Percentiles rank a stretch among this genome's conserved stretches.
These are phyloP conservation scores for Vitis labrusca DNA, from an alignment of 164 flowering plant genomes.

Conservation along the genomic window DNA sequence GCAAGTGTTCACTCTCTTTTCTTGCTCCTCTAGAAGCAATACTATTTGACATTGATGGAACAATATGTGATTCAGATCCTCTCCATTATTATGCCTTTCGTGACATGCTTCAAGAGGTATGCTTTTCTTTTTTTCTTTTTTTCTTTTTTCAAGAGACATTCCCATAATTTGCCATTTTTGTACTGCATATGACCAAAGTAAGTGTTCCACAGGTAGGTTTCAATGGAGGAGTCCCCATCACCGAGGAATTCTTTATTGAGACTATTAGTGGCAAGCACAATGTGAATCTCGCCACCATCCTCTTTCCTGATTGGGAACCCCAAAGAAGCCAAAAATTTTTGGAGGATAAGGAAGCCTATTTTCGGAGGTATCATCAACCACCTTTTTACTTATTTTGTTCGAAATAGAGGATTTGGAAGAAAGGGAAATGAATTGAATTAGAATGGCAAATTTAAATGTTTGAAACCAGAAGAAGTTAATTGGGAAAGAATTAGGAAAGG, in stretches of 20 bases:
- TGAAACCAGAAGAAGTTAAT: too few relatives aligned
- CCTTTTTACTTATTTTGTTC: background rate
- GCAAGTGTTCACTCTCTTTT: slow-evolving; percentile 27
- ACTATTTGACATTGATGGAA: slow-evolving; percentile 82
- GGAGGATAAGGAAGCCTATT: slow-evolving; percentile 71
- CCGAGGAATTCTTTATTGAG: slow-evolving; percentile 54
- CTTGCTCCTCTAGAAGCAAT: slow-evolving; percentile 68
- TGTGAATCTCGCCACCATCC: slow-evolving; percentile 41
- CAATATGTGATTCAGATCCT: slow-evolving; percentile 82
- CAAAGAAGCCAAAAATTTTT: slow-evolving; percentile 41
- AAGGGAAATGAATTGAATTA: background rate
- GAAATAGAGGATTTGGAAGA: background rate
- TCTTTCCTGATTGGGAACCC: slow-evolving; percentile 65
- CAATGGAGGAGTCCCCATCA: slow-evolving; percentile 72
- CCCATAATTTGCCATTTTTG: too few relatives aligned
- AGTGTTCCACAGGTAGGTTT: slow-evolving; percentile 50
- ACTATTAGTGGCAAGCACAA: slow-evolving; percentile 64
- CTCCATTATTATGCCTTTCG: slow-evolving; percentile 59
- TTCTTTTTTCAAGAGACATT: background rate
- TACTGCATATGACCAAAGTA: background rate
- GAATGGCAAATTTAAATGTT: too few relatives aligned
- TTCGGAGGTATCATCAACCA: slow-evolving; percentile 43
- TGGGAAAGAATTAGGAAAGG: too few relatives aligned
- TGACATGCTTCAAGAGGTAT: slow-evolving; percentile 75
- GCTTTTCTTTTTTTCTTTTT: background rate